Evolutionary conservation across 345 rosid genomes (phyloP).

Genomic region (Lepidium didymum): DNA sequence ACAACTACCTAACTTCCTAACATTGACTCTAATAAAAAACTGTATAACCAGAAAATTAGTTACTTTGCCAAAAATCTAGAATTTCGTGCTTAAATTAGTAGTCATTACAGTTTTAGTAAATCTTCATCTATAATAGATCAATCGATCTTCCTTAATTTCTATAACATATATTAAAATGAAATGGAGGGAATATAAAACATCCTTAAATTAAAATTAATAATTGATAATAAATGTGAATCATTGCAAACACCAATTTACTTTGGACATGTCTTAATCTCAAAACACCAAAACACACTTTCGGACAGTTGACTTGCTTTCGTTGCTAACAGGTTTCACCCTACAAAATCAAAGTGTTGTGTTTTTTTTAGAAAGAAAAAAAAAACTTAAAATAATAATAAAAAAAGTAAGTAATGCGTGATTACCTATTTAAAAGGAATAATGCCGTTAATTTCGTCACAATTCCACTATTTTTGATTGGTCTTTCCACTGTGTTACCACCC

Average conservation of each 20-base stretch:
- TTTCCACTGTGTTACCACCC: constrained; percentile 29
- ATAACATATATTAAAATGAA: no score
- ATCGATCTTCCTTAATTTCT: not conserved
- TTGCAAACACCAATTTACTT: constrained; percentile 8
- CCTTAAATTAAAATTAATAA: not conserved
- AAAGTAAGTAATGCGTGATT: constrained; percentile 6
- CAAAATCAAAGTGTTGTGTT: not conserved
- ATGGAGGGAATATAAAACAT: not conserved
- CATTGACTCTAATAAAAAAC: no score
- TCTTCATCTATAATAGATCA: not conserved
- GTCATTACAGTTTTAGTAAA: no score
- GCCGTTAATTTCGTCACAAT: constrained; percentile 22
- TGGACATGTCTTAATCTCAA: constrained; percentile 24
- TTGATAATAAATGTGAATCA: constrained; percentile 7
- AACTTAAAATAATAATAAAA: not conserved
- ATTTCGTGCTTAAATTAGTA: no score
- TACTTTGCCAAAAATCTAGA: no score
- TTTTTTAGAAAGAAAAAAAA: not conserved
- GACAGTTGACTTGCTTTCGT: constrained; percentile 18
- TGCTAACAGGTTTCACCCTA: no score
- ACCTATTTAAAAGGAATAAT: not conserved
- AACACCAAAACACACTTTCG: constrained; percentile 16
- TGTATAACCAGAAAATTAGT: no score
- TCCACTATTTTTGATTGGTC: constrained; percentile 32
- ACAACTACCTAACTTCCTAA: no score